Base-by-base conservation (phyloP, 2,329 filamentous ascomycete genomes). In the Hypocreales sp. region DNA sequence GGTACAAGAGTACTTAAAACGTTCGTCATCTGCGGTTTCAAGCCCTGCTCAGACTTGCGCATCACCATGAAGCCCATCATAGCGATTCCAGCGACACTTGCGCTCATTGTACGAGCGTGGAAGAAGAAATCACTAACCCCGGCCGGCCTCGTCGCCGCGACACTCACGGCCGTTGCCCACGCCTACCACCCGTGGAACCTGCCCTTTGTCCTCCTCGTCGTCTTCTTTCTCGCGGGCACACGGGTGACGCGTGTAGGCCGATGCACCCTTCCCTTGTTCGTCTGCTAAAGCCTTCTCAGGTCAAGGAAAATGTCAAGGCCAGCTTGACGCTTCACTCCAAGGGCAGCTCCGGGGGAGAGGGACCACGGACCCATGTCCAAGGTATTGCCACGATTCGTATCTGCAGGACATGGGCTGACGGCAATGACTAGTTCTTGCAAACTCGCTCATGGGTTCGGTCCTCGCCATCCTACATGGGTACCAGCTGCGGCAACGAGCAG, bases 131-230 rank as follows among this genome's bases (percentile, higher is more conserved):
- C 78, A 15, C 66, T 98, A 21, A 95, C 87, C 1, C 70, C 77
- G 0, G 56, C 64, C 6, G 87, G 86, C 34, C 70, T 93, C 40
- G 40, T 77, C 20, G 67, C 70, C 9, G 87, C 87, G 4, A 60
- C 64, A 5, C 42, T 78, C 23, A 92, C 86, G 4, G 86, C 83
- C 4, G 50, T 67, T 24, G 70, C 79, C 8, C 90, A 98, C 50
- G 83, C 84, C 11, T 56, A 86, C n/a, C 86, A 95, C 51, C 87
- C 87, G 4, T 94, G 83, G 77, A 81, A 80, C 33, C 60, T 86
- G n/a, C 86, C 83, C n/a, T 92, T 94, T 55, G 68, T 68, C 16
- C 64, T 94, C 8, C 64, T 95, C 2, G 67, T 69, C 26, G 68
- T 84, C 20, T 95, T 95, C 59, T 95, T 93, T 53, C 58, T 92